Evolutionary conservation across 495 filamentous ascomycete species (phyloP), one percentile per base, ranked within the genome.

Genomic region (Talaromyces proteolyticus): DNA sequence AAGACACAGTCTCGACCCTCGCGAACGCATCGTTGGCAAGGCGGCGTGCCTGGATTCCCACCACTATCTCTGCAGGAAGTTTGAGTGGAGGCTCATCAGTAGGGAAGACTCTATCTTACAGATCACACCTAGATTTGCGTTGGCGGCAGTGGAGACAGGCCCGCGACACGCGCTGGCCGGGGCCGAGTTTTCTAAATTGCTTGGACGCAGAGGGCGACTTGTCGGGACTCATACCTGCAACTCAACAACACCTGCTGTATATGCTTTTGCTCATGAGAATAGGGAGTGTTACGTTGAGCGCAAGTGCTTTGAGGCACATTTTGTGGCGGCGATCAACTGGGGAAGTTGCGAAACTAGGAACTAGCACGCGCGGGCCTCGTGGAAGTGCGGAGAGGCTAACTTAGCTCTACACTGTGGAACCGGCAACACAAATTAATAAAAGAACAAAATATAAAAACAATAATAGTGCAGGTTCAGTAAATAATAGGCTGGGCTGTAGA

Each of bases 101-200:
- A 38, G 29, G 22, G 18, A 14, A 6, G n/a, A 46, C 50, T 18
- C 52, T 52, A 24, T 71, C 72, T 59, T 77, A 83, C 76, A 85
- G 65, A 61, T 83, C 79, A 66, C 81, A 85, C 53, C 77, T 77
- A 6, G 75, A 79, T 60, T 85, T 85, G 53, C 81, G 66, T 64
- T 79, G 79, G 42, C 81, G 57, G 59, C 81, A 85, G 52, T 79
- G 74, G 51, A 84, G 59, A 64, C 81, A 85, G 11, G 81, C 81
- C 43, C 79, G 68, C 24, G 81, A 81, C 2, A 80, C 80, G 45
- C 81, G 71, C 67, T 81, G 47, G 7, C 47, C 47, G 18, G 47
- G 47, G 36, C 47, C 47, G 14, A 49, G 47, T 40, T 52, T 46
- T 6, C 50, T 39, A 14, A 39, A 34, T 36, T 41, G 43, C 36